Conservation (phyloP, 768 basidiomycete species). For the Boletus vinaceobasis region DNA sequence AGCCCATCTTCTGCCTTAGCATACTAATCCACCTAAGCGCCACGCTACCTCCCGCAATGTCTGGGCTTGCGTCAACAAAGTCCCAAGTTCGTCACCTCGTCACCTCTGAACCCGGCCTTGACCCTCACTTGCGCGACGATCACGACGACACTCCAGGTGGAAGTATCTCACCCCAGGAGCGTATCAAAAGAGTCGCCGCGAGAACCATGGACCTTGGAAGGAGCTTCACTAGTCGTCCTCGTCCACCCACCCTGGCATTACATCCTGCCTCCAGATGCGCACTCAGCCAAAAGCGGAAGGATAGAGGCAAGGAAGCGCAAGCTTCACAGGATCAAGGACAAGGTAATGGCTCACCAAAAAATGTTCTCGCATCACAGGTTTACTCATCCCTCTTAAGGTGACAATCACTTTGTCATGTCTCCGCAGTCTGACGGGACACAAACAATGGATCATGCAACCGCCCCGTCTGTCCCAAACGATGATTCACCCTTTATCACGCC, state of each 20-base stretch:
- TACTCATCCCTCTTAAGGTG: slow-evolving; percentile 13
- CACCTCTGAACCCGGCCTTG: slow-evolving; percentile 30
- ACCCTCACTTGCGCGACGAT: slow-evolving; percentile 32
- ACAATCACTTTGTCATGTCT: slow-evolving; percentile 11
- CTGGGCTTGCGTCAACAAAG: slow-evolving; percentile 24
- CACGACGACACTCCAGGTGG: slow-evolving; percentile 27
- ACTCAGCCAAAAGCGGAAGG: slow-evolving; percentile 54
- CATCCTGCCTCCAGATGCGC: slow-evolving; percentile 45
- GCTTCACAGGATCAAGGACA: slow-evolving; percentile 21
- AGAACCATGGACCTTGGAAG: slow-evolving; percentile 64
- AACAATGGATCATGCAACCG: slow-evolving; percentile 3
- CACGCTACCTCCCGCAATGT: slow-evolving; percentile 16
- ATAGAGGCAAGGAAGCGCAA: slow-evolving; percentile 42
- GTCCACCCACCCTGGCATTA: slow-evolving; percentile 27
- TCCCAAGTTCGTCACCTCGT: slow-evolving; percentile 18
- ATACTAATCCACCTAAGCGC: slow-evolving; percentile 3
- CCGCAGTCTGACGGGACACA: slow-evolving; percentile 20
- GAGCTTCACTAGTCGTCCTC: slow-evolving; percentile 46
- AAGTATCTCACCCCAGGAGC: slow-evolving; percentile 36
- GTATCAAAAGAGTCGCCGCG: slow-evolving; percentile 52
- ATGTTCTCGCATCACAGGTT: slow-evolving; percentile 4
- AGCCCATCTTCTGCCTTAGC: slow-evolving; percentile 9
- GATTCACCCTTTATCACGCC: slow-evolving; percentile 73
- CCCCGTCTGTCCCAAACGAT: slow-evolving; percentile 29
- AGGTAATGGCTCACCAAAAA: slow-evolving; percentile 30